A percentile compares a stretch with the other conserved stretches of the same genome.
These are phyloP conservation scores for Hypoxylon intermedium DNA, from an alignment of 495 filamentous ascomycete species.

Conservation along the genomic window DNA sequence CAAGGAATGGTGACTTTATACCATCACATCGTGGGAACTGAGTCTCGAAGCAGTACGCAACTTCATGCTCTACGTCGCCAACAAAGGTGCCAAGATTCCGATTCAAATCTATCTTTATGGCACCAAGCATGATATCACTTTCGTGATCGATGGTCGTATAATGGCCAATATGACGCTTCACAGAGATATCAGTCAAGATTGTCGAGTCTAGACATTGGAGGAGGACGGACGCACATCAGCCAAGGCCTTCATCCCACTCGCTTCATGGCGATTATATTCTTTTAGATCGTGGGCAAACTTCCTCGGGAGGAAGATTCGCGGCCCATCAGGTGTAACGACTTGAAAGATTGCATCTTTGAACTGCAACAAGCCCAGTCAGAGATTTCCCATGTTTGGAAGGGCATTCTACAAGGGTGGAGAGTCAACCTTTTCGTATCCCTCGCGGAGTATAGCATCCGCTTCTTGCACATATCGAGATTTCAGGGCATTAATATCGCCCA, in stretches of 20 bases:
- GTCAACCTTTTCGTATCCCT: conserved; percentile 36
- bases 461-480: conserved; percentile 36
- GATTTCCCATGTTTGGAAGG: neutral
- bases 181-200: conserved; percentile 28
- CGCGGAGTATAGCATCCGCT: conserved; percentile 37
- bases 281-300: conserved; percentile 56
- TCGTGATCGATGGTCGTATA: conserved; percentile 48
- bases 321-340: conserved; percentile 43
- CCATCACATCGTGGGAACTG: conserved; percentile 49
- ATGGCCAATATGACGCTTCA: conserved; percentile 49
- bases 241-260: conserved; percentile 47
- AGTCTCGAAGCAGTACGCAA: conserved; percentile 47
- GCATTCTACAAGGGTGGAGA: neutral
- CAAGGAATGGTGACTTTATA: conserved; percentile 24
- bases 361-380: conserved; percentile 11
- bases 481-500: conserved; percentile 19
- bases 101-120: conserved; percentile 54
- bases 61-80: conserved; percentile 49
- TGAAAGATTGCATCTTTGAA: conserved; percentile 49
- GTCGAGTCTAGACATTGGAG: conserved; percentile 35
- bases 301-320: conserved; percentile 53
- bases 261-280: conserved; percentile 48
- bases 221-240: conserved; percentile 23
- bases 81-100: conserved; percentile 51
- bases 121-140: conserved; percentile 45